These are phyloP conservation scores for Metschnikowia kofuensis DNA, from an alignment of 805 yeast species.

Conservation along the genomic window DNA sequence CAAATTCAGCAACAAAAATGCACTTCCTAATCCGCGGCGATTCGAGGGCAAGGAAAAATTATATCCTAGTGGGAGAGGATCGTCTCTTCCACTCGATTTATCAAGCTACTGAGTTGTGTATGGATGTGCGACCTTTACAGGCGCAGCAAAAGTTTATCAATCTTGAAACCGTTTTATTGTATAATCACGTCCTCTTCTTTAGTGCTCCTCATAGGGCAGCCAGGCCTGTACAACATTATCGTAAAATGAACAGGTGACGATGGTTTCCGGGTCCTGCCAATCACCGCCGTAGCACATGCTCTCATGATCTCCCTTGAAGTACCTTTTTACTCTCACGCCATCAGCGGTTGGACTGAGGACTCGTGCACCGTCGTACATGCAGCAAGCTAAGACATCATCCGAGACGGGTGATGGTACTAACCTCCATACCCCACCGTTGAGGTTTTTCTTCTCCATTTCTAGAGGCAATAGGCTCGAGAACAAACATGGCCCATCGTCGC, in stretches of 20 bases:
- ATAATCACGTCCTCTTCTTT: neutral
- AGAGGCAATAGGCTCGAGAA: slow-evolving; percentile 52
- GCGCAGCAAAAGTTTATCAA: neutral
- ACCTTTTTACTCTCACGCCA: slow-evolving; percentile 32
- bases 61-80: slow-evolving; percentile 94
- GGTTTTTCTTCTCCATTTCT: slow-evolving; percentile 40
- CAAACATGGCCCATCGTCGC: slow-evolving; percentile 32
- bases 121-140: too few species aligned
- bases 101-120: slow-evolving; percentile 2
- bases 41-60: slow-evolving; percentile 67
- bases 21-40: slow-evolving; percentile 84
- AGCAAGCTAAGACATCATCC: slow-evolving; percentile 66
- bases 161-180: neutral
- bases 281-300: slow-evolving; percentile 97
- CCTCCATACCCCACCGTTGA: slow-evolving; percentile 97
- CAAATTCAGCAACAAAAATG: slow-evolving; percentile 60
- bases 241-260: slow-evolving; percentile 88
- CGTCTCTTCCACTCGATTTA: slow-evolving; percentile 81
- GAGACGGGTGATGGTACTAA: slow-evolving; percentile 57
- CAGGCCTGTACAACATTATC: slow-evolving; percentile 81
- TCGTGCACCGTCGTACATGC: slow-evolving; percentile 95
- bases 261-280: slow-evolving; percentile 55
- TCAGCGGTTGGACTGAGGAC: slow-evolving; percentile 38
- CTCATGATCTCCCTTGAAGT: slow-evolving; percentile 67
- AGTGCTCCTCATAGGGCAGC: slow-evolving; percentile 32